These are phyloP conservation scores for Miscanthus lutarioriparius DNA, from an alignment of 176 grass and related monocot genomes.

Conservation along the genomic window DNA sequence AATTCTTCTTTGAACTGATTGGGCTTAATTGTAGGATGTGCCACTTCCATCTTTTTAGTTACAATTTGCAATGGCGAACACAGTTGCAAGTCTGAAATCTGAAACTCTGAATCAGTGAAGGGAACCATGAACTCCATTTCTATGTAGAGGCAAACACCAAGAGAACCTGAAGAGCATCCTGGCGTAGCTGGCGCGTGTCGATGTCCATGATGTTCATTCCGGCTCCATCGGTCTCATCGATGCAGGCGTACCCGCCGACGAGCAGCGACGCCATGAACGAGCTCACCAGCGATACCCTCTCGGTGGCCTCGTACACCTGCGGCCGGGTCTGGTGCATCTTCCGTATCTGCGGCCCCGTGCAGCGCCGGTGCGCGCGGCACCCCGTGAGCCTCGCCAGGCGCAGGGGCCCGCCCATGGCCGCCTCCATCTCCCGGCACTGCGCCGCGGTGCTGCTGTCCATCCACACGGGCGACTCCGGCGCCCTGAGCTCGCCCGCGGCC, in stretches of 20 bases:
- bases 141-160: no score
- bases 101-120: not conserved
- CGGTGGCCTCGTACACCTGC: conserved; percentile 55
- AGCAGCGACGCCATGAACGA: conserved; percentile 84
- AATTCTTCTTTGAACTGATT: not conserved
- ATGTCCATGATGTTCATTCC: conserved; percentile 99
- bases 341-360: conserved; percentile 75
- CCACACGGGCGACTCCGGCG: conserved; percentile 61
- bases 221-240: conserved; percentile 82
- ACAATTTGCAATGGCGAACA: not conserved
- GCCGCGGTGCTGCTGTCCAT: conserved; percentile 70
- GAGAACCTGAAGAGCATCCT: conserved; percentile 61
- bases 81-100: not conserved
- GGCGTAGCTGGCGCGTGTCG: conserved; percentile 45
- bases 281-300: conserved; percentile 85
- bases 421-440: conserved; percentile 72
- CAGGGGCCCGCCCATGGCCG: conserved; percentile 54
- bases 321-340: conserved; percentile 56
- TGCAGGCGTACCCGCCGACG: conserved; percentile 69
- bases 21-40: not conserved
- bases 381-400: conserved; percentile 71
- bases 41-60: not conserved
- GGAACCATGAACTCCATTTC: not conserved
- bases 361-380: conserved; percentile 74
- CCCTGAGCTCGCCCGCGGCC: conserved; percentile 27